These are phyloP conservation scores for Erigeron philadelphicus DNA, from an alignment of 140 eudicot genomes.

Conservation along the genomic window DNA sequence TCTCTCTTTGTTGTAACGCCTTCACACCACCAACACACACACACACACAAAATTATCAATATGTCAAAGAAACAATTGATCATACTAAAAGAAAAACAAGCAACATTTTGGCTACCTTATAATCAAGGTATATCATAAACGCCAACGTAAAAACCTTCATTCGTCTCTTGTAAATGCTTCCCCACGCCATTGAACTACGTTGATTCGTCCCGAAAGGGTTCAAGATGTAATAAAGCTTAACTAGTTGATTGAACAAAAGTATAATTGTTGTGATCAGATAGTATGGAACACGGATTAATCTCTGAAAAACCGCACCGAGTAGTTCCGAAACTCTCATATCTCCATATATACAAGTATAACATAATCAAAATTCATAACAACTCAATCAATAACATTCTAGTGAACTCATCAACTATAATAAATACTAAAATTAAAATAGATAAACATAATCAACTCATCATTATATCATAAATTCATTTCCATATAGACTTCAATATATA, in stretches of 20 bases:
- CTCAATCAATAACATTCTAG: slow-evolving; percentile 24
- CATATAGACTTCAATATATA: slow-evolving; percentile 10
- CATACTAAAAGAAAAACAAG: background rate
- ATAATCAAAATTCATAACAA: slow-evolving; percentile 20
- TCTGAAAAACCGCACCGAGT: slow-evolving; percentile 30
- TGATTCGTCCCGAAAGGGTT: slow-evolving; percentile 16
- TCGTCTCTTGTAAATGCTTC: slow-evolving; percentile 72
- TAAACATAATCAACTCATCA: background rate
- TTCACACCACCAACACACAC: slow-evolving; percentile 24
- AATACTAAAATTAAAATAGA: background rate
- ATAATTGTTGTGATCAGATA: slow-evolving; percentile 39
- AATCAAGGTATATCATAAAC: slow-evolving; percentile 73
- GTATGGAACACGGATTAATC: slow-evolving; percentile 34
- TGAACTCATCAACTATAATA: background rate
- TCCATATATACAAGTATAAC: slow-evolving; percentile 6
- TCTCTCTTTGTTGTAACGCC: slow-evolving; percentile 86
- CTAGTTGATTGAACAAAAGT: slow-evolving; percentile 36
- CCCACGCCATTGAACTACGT: slow-evolving; percentile 61
- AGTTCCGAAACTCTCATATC: slow-evolving; percentile 37
- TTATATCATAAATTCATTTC: background rate
- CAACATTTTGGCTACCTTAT: slow-evolving; percentile 46
- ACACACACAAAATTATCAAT: background rate
- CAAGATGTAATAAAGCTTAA: slow-evolving; percentile 29
- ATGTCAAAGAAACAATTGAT: background rate
- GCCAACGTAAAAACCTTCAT: slow-evolving; percentile 78